phyloP scores from a whole-genome alignment of 2,329 filamentous ascomycete genomes.

The Cladosporium austrohemisphaericum region DNA sequence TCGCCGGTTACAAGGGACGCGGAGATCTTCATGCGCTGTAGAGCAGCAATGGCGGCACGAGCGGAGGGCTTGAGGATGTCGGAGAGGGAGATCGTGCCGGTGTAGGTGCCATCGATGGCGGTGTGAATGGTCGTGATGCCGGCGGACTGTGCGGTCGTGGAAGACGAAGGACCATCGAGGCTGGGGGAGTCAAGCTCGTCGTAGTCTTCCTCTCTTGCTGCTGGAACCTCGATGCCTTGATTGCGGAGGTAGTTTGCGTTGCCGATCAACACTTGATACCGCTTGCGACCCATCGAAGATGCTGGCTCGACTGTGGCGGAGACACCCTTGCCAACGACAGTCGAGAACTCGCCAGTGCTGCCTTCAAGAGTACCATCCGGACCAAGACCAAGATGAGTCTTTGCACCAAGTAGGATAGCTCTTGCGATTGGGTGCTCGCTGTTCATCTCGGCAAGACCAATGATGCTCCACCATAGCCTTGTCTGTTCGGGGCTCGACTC shows the following conservation, averaged over 20 bases:
- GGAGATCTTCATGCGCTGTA: constrained; percentile 79
- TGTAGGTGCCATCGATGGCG: constrained; percentile 76
- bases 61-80: constrained; percentile 91
- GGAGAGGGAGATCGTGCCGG: constrained; percentile 76
- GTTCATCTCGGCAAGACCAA: constrained; percentile 91
- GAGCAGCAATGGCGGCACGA: constrained; percentile 71
- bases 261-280: constrained; percentile 78
- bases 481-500: constrained; percentile 62
- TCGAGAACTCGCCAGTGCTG: constrained; percentile 78
- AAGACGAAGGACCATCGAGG: constrained; percentile 31
- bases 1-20: constrained; percentile 94
- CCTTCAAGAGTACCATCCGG: constrained; percentile 74
- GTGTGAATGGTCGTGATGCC: constrained; percentile 90
- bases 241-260: constrained; percentile 74
- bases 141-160: constrained; percentile 45
- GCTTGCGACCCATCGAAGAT: constrained; percentile 60
- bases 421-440: constrained; percentile 96
- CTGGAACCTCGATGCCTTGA: constrained; percentile 63
- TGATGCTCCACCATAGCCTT: constrained; percentile 89
- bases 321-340: constrained; percentile 79
- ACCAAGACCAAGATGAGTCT: constrained; percentile 68
- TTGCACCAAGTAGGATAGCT: constrained; percentile 74
- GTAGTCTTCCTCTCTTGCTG: constrained; percentile 51
- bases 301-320: constrained; percentile 76
- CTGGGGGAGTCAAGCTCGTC: constrained; percentile 38